Conservation (phyloP, 1,284 basidiomycete species). For the Fomitopsis palustris region DNA sequence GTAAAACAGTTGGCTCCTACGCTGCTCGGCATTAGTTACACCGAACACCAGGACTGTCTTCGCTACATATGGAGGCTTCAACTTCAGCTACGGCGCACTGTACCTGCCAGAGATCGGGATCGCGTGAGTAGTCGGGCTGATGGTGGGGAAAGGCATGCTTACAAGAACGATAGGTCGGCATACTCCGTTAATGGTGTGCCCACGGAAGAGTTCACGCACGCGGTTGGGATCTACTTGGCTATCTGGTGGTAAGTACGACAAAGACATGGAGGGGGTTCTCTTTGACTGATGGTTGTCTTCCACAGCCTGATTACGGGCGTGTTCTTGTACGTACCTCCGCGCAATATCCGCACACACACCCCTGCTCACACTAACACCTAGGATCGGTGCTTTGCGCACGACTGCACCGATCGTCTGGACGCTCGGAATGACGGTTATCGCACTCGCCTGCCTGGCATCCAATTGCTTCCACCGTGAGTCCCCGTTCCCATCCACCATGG, state of each 20-base stretch:
- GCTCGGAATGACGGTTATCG: slow-evolving; percentile 9
- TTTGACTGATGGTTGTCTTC: background rate
- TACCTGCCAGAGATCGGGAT: slow-evolving; percentile 10
- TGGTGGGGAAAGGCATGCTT: background rate
- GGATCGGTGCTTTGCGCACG: slow-evolving; percentile 10
- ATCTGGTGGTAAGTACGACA: slow-evolving; percentile 8
- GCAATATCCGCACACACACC: background rate
- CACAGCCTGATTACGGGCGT: slow-evolving; percentile 7
- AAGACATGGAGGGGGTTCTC: background rate
- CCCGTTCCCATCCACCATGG: background rate
- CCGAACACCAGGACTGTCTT: slow-evolving; percentile 6
- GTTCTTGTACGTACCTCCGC: slow-evolving; percentile 2
- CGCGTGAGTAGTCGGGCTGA: slow-evolving; percentile 1
- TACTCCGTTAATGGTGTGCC: slow-evolving; percentile 8
- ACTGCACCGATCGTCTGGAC: slow-evolving; percentile 6
- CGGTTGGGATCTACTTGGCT: slow-evolving; percentile 10
- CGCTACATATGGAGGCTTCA: slow-evolving; percentile 10
- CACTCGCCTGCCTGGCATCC: slow-evolving; percentile 7
- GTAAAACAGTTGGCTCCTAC: background rate
- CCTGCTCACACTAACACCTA: background rate
- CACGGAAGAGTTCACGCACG: slow-evolving; percentile 8
- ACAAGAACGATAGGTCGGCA: background rate
- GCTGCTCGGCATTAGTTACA: background rate
- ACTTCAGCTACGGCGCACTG: slow-evolving; percentile 9
- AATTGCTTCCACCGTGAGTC: slow-evolving; percentile 11